These are phyloP conservation scores for Tulasnella sp. DNA, from an alignment of 768 basidiomycete genomes.

Conservation along the genomic window DNA sequence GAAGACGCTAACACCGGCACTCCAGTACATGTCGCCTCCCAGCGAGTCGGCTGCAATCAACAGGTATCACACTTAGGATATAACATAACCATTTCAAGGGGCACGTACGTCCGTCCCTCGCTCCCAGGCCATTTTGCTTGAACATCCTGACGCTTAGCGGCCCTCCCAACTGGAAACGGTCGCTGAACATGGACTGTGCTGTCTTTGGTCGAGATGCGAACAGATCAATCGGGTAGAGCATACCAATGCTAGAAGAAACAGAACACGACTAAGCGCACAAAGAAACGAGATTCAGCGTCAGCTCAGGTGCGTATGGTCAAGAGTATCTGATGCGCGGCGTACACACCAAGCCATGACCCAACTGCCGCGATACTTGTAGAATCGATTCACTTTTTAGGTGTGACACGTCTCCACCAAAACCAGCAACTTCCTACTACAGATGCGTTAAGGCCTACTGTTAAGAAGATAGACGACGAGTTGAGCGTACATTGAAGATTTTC, in stretches of 20 bases:
- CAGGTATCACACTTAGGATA: neutral
- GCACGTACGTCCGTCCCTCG: slow-evolving; percentile 55
- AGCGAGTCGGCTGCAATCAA: slow-evolving; percentile 55
- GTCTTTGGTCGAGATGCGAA: neutral
- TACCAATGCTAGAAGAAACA: slow-evolving; percentile 56
- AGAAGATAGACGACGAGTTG: neutral
- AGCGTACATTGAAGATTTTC: slow-evolving; percentile 39
- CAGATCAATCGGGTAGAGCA: slow-evolving; percentile 48
- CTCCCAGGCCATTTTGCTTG: slow-evolving; percentile 63
- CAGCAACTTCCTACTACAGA: slow-evolving; percentile 43
- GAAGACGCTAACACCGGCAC: slow-evolving; percentile 62
- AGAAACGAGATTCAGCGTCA: slow-evolving; percentile 3
- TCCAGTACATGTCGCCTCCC: slow-evolving; percentile 76
- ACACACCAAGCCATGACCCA: slow-evolving; percentile 50
- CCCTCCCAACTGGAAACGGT: slow-evolving; percentile 89
- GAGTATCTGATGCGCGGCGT: slow-evolving; percentile 19
- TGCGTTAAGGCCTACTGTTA: neutral
- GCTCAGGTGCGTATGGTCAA: neutral
- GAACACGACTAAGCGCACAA: slow-evolving; percentile 50
- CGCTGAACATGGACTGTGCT: slow-evolving; percentile 44
- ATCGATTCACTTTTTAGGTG: slow-evolving; percentile 67
- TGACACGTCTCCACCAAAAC: slow-evolving; percentile 66
- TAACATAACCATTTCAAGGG: neutral
- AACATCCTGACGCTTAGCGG: slow-evolving; percentile 77
- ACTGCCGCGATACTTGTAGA: slow-evolving; percentile 45